Conservation (phyloP, 2,329 filamentous ascomycete species). For the Fusarium coicis region DNA sequence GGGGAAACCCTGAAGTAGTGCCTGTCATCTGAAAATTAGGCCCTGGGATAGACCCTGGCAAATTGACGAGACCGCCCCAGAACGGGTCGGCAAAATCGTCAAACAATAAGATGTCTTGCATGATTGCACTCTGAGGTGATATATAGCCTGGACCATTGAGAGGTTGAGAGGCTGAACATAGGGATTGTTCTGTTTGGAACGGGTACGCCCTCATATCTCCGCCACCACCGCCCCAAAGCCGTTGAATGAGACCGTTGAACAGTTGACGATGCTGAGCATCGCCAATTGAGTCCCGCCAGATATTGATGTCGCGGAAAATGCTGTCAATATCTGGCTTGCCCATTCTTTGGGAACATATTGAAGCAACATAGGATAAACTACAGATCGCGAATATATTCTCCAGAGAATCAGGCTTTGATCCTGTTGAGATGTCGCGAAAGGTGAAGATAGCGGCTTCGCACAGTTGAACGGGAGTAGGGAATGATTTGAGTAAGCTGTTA, state of each 20-base stretch:
- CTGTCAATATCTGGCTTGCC: not conserved
- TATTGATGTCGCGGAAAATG: too few relatives aligned
- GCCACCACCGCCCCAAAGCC: not conserved
- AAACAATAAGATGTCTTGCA: not conserved
- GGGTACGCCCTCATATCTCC: too few relatives aligned
- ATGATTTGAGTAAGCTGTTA: rapidly evolving
- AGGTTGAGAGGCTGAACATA: too few relatives aligned
- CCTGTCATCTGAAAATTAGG: rapidly evolving
- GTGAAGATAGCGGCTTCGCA: not conserved
- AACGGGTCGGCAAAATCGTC: rapidly evolving
- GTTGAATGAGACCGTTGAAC: not conserved
- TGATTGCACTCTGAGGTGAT: not conserved
- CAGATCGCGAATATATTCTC: not conserved
- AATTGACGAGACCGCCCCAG: rapidly evolving
- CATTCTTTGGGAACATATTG: rapidly evolving
- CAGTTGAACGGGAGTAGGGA: not conserved
- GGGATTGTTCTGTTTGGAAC: too few relatives aligned
- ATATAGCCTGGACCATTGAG: too few relatives aligned
- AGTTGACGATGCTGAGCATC: not conserved
- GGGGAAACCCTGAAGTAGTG: rapidly evolving
- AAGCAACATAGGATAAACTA: not conserved
- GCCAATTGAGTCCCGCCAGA: not conserved
- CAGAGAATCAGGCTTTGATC: rapidly evolving
- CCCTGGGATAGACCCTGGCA: rapidly evolving
- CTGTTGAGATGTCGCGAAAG: not conserved